A percentile compares a stretch with the other conserved stretches of the same genome.
Conservation (phyloP, 768 basidiomycete genomes). For the Russula virescens region DNA sequence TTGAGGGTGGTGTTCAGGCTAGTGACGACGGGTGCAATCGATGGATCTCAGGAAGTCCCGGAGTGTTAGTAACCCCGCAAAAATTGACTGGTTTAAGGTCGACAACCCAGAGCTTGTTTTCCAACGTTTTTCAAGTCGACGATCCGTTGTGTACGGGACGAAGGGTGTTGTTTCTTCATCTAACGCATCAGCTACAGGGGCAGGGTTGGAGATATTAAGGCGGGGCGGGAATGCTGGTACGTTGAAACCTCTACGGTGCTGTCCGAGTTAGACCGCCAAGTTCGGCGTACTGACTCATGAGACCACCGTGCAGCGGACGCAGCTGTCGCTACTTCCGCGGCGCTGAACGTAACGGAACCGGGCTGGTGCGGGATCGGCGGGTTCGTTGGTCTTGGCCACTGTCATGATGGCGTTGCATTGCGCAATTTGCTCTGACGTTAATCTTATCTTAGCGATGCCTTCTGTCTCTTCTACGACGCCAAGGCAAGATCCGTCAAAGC, state of each 20-base stretch:
- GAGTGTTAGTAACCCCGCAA: conserved; percentile 25
- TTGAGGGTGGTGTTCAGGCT: too few species aligned
- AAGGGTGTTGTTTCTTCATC: conserved; percentile 74
- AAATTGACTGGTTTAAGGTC: conserved; percentile 55
- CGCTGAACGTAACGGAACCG: conserved; percentile 87
- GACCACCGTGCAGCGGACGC: conserved; percentile 65
- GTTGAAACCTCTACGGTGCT: conserved; percentile 8
- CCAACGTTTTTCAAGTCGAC: conserved; percentile 71
- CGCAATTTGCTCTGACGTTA: too few species aligned
- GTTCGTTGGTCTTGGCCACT: conserved; percentile 36
- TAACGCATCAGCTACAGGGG: conserved; percentile 88
- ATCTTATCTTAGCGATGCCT: conserved; percentile 58
- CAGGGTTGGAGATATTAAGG: conserved; percentile 84
- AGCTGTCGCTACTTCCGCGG: conserved; percentile 89
- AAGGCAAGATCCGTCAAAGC: conserved; percentile 76
- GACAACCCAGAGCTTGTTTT: conserved; percentile 61
- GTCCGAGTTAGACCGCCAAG: too few species aligned
- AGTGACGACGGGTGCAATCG: too few species aligned
- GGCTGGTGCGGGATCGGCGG: conserved; percentile 91
- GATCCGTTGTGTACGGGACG: conserved; percentile 64
- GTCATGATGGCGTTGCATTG: too few species aligned
- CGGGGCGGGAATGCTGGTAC: conserved; percentile 94
- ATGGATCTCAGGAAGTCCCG: too few species aligned
- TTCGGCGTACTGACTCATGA: too few species aligned
- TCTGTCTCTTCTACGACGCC: conserved; percentile 90